These are phyloP conservation scores for Ascocoryne sarcoides DNA, from an alignment of 2,329 filamentous ascomycete species.

Conservation along the genomic window DNA sequence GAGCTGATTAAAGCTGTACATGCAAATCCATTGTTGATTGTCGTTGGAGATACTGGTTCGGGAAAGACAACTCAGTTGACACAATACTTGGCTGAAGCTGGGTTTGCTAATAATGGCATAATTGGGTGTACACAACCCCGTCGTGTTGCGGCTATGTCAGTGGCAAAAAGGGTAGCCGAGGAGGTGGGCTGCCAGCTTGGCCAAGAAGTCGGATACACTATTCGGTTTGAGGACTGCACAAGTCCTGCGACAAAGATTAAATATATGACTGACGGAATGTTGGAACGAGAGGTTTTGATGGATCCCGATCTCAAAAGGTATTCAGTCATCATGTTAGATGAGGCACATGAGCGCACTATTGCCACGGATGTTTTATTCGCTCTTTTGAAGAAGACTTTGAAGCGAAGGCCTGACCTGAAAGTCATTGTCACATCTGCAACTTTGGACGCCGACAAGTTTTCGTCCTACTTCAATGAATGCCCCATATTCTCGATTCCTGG, in stretches of 20 bases:
- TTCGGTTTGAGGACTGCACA: conserved; percentile 94
- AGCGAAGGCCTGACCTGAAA: conserved; percentile 78
- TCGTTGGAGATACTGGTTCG: conserved; percentile 94
- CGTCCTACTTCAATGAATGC: conserved; percentile 88
- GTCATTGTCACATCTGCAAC: conserved; percentile 96
- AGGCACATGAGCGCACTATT: conserved; percentile 95
- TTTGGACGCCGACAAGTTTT: conserved; percentile 95
- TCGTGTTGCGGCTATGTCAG: conserved; percentile 94
- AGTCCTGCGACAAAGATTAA: conserved; percentile 86
- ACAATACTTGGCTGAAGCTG: conserved; percentile 88
- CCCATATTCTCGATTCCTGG: conserved; percentile 97
- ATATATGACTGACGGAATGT: conserved; percentile 99
- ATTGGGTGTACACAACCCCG: conserved; percentile 96
- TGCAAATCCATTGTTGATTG: conserved; percentile 86
- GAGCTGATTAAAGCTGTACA: conserved; percentile 80
- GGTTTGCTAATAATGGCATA: conserved; percentile 77
- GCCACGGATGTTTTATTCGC: conserved; percentile 93
- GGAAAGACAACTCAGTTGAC: conserved; percentile 97
- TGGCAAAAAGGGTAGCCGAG: conserved; percentile 91
- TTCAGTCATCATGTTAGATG: conserved; percentile 95
- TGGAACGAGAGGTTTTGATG: conserved; percentile 87
- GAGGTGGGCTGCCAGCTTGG: conserved; percentile 89
- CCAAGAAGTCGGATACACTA: conserved; percentile 91
- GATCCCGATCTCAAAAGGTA: conserved; percentile 85
- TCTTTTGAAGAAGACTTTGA: conserved; percentile 85